These are phyloP conservation scores for Saturnispora mendoncae DNA, from an alignment of 805 yeast species.

Conservation along the genomic window DNA sequence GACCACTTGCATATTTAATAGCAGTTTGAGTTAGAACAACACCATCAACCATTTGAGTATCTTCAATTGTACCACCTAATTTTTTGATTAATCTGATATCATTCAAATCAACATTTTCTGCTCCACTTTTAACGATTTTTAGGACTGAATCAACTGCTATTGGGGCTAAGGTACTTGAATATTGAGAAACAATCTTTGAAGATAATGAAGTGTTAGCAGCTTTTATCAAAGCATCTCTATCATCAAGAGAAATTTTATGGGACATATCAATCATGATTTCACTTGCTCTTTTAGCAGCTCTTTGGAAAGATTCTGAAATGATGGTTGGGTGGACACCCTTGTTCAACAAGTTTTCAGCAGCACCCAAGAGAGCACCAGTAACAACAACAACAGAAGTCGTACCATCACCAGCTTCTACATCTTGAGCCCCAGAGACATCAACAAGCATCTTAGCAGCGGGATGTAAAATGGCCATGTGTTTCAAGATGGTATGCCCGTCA, in stretches of 20 bases:
- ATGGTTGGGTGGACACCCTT: constrained; percentile 94
- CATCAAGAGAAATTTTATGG: constrained; percentile 64
- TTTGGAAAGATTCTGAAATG: constrained; percentile 87
- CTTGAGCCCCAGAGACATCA: constrained; percentile 95
- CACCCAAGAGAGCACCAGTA: constrained; percentile 89
- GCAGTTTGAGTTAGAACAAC: constrained; percentile 89
- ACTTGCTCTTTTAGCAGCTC: constrained; percentile 77
- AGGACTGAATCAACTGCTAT: constrained; percentile 90
- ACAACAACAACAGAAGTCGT: constrained; percentile 95
- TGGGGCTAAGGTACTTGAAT: constrained; percentile 78
- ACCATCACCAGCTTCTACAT: constrained; percentile 99
- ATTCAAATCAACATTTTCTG: constrained; percentile 70
- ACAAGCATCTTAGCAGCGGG: constrained; percentile 98
- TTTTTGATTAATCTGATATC: constrained; percentile 88
- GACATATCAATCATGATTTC: constrained; percentile 82
- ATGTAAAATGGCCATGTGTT: constrained; percentile 97
- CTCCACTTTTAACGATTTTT: constrained; percentile 41
- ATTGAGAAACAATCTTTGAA: constrained; percentile 93
- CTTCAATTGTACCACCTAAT: constrained; percentile 96
- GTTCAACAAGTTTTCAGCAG: constrained; percentile 82
- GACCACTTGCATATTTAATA: constrained; percentile 88
- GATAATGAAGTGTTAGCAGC: constrained; percentile 94
- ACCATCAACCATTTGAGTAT: constrained; percentile 87
- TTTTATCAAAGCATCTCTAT: constrained; percentile 73
- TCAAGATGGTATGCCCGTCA: constrained; percentile 95